These are phyloP conservation scores for Elsinoe batatas DNA, from an alignment of 2,329 filamentous ascomycete genomes.

Conservation along the genomic window DNA sequence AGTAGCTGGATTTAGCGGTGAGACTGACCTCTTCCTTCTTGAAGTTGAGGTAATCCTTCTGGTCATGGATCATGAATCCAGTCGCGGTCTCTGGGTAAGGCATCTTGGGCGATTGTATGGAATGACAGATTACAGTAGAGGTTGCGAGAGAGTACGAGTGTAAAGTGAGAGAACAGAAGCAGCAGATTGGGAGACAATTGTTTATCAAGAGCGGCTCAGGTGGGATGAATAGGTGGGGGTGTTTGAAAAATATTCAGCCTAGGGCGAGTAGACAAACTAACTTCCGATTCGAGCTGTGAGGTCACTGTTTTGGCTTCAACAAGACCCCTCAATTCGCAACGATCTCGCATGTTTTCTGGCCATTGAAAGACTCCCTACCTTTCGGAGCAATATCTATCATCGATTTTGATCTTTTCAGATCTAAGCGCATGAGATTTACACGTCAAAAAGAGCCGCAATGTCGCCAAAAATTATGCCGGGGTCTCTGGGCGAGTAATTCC, in stretches of 20 bases:
- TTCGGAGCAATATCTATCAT: slow-evolving; percentile 5
- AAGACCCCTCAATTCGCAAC: neutral
- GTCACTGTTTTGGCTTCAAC: neutral
- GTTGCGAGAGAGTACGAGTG: neutral
- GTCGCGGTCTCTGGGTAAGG: slow-evolving; percentile 43
- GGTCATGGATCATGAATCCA: slow-evolving; percentile 40
- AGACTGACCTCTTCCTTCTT: slow-evolving; percentile 44
- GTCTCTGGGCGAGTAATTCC: neutral
- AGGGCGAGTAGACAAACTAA: neutral
- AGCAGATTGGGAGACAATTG: slow-evolving; percentile 1
- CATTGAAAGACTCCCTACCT: neutral
- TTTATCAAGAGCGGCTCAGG: neutral
- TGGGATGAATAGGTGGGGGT: slow-evolving; percentile 6
- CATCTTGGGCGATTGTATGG: slow-evolving; percentile 28
- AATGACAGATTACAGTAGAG: neutral
- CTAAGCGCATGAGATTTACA: neutral
- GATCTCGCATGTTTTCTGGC: neutral
- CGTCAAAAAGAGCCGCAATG: neutral
- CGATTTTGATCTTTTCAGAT: neutral
- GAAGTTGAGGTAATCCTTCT: slow-evolving; percentile 52
- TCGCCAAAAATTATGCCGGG: slow-evolving; percentile 2
- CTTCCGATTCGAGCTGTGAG: neutral
- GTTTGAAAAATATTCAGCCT: slow-evolving; percentile 2
- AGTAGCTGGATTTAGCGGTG: neutral
- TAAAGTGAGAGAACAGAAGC: neutral